A percentile compares a stretch with the other conserved stretches of the same genome.
Evolutionary conservation across 2,329 filamentous ascomycete species (phyloP).

Genomic region (Cadophora sp.): DNA sequence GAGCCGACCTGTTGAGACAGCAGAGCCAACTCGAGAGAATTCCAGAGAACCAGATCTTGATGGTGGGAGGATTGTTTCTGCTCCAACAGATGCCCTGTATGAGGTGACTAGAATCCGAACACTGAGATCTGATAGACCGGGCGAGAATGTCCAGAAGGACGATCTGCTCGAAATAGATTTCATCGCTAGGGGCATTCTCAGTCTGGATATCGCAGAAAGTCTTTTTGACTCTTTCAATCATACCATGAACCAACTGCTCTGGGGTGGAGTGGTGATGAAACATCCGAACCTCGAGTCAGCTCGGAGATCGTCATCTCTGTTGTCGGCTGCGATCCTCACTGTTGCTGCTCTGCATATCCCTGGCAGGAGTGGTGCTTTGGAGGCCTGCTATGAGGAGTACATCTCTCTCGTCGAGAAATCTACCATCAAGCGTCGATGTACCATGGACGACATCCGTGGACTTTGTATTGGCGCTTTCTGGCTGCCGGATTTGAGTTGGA

Average conservation of each 20-base stretch:
- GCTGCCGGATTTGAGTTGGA: constrained; percentile 16
- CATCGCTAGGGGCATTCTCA: constrained; percentile 1
- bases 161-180: not conserved
- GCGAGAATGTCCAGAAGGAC: not conserved
- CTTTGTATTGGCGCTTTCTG: constrained; percentile 17
- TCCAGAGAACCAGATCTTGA: constrained; percentile 7
- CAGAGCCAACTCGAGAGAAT: constrained; percentile 1
- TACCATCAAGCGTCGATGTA: constrained; percentile 5
- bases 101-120: not conserved
- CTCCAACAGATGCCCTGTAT: not conserved
- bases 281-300: constrained; percentile 1
- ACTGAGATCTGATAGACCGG: not conserved
- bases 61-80: constrained; percentile 1
- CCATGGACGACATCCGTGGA: constrained; percentile 7
- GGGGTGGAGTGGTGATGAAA: not conserved
- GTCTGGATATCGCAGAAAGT: not conserved
- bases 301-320: not conserved
- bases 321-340: constrained; percentile 4
- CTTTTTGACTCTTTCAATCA: constrained; percentile 15
- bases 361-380: not conserved
- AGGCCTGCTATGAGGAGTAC: constrained; percentile 14
- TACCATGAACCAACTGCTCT: constrained; percentile 8
- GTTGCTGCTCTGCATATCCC: constrained; percentile 10
- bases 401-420: not conserved
- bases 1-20: not conserved